These are phyloP conservation scores for Stachybotrys elegans DNA, from an alignment of 2,329 filamentous ascomycete genomes.

Conservation along the genomic window DNA sequence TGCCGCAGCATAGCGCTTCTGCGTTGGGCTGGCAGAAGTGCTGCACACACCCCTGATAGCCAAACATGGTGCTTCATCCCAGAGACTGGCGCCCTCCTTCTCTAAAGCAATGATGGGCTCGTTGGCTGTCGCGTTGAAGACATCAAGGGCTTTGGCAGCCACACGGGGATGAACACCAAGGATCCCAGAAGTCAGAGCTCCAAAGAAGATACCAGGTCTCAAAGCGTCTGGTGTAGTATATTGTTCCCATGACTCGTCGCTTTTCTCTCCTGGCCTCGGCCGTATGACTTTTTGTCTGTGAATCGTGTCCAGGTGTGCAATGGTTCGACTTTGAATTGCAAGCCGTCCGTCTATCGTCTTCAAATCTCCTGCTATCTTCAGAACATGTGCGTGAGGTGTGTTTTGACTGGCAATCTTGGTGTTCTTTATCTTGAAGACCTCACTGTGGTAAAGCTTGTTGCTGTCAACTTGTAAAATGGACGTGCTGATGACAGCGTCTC, in stretches of 20 bases:
- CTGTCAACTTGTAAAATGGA: background rate
- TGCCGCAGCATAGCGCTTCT: conserved; percentile 11
- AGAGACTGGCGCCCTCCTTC: conserved; percentile 24
- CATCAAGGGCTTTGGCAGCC: conserved; percentile 20
- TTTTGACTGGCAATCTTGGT: background rate
- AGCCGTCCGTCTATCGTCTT: background rate
- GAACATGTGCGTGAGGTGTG: background rate
- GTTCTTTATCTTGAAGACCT: background rate
- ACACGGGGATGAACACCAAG: conserved; percentile 30
- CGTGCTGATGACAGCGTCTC: background rate
- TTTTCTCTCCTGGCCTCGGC: background rate
- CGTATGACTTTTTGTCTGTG: background rate
- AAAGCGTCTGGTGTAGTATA: background rate
- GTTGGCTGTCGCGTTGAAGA: conserved; percentile 9
- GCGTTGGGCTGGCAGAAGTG: conserved; percentile 33
- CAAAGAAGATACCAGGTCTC: conserved; percentile 21
- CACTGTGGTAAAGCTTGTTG: background rate
- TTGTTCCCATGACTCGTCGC: background rate
- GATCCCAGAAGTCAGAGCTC: conserved; percentile 28
- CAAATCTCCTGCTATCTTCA: background rate
- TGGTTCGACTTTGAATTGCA: background rate
- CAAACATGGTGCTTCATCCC: conserved; percentile 23
- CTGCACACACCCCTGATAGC: conserved; percentile 30
- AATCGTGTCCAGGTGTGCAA: background rate
- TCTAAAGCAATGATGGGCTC: conserved; percentile 21